These are phyloP conservation scores for Scytalidium lignicola DNA, from an alignment of 2,329 filamentous ascomycete species.

Conservation along the genomic window DNA sequence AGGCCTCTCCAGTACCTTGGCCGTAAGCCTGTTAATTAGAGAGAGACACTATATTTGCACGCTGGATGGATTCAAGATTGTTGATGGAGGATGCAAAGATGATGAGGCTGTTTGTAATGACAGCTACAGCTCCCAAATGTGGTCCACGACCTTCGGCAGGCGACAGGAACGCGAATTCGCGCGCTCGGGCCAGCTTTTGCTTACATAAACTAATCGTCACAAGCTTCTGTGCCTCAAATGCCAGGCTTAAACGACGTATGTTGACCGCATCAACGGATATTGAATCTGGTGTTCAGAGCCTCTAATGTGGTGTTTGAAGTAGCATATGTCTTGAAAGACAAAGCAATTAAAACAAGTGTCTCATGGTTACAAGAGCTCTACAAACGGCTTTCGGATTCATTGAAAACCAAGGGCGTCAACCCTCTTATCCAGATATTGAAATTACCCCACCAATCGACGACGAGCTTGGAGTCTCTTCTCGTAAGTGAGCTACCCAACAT, in stretches of 20 bases:
- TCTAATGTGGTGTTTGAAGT: neutral
- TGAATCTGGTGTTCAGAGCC: neutral
- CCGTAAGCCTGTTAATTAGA: neutral
- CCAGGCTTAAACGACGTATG: neutral
- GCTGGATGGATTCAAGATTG: conserved; percentile 16
- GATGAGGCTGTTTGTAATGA: conserved; percentile 17
- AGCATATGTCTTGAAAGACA: neutral
- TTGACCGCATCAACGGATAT: neutral
- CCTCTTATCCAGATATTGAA: neutral
- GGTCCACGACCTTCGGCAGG: conserved; percentile 15
- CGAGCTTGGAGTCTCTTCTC: neutral
- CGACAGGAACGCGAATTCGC: conserved; percentile 18
- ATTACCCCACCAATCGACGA: neutral
- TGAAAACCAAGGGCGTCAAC: neutral
- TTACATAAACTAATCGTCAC: neutral
- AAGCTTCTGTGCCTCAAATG: neutral
- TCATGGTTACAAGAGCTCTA: too few relatives aligned
- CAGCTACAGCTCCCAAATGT: conserved; percentile 11
- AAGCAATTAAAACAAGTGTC: too few relatives aligned
- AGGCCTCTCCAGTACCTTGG: conserved; percentile 1
- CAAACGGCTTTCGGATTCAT: too few relatives aligned
- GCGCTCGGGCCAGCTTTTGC: neutral
- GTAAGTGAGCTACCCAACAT: too few relatives aligned
- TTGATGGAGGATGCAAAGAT: conserved; percentile 11
- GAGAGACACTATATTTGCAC: conserved; percentile 6